These are phyloP conservation scores for Candida albicans DNA, from an alignment of 1,139 yeast genomes.

Conservation along the genomic window DNA sequence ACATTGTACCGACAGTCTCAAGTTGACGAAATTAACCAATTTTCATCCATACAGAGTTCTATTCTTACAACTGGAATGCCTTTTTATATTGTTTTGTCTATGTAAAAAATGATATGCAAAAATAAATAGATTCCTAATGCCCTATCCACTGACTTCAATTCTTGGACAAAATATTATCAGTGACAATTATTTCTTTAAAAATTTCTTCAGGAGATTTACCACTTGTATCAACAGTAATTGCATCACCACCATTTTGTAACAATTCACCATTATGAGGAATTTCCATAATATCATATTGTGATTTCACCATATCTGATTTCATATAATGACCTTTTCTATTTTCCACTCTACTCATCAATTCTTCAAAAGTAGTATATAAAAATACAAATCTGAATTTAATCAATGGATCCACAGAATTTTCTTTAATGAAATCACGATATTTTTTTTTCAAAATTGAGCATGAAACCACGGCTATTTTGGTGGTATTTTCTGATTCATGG, in stretches of 20 bases:
- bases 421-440: constrained; percentile 63
- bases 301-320: constrained; percentile 79
- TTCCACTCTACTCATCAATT: constrained; percentile 57
- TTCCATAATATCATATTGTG: constrained; percentile 75
- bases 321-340: constrained; percentile 75
- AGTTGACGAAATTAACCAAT: no score
- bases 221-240: constrained; percentile 39
- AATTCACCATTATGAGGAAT: constrained; percentile 54
- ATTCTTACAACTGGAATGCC: no score
- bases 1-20: no score
- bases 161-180: neutral
- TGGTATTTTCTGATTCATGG: constrained; percentile 22
- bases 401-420: constrained; percentile 23
- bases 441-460: constrained; percentile 80
- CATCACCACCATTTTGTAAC: constrained; percentile 38
- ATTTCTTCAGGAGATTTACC: constrained; percentile 41
- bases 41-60: no score
- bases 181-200: constrained; percentile 14
- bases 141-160: constrained; percentile 4
- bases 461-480: constrained; percentile 54
- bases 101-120: neutral
- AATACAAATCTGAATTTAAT: constrained; percentile 63
- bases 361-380: constrained; percentile 62
- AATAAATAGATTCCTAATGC: neutral
- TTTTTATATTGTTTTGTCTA: no score